A percentile compares a stretch with the other conserved stretches of the same genome.
phyloP scores from a whole-genome alignment of 2,329 filamentous ascomycete genomes.

The Zasmidium angulare region DNA sequence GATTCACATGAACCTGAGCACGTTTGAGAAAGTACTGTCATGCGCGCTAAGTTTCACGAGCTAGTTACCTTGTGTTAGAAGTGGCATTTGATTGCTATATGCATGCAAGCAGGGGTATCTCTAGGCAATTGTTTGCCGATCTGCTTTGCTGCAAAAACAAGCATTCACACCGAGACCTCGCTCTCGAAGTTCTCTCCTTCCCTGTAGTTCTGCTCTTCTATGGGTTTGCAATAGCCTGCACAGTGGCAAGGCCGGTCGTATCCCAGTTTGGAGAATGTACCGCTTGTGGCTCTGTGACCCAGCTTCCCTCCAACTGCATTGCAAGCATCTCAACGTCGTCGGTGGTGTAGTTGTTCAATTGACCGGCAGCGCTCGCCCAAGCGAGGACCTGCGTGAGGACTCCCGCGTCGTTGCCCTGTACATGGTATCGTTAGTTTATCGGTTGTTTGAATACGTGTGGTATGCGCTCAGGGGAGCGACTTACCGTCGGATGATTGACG shows the following conservation, averaged over 20 bases:
- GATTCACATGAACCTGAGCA: too few relatives aligned
- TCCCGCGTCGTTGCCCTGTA: background rate
- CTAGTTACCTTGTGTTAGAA: too few relatives aligned
- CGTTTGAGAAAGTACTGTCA: too few relatives aligned
- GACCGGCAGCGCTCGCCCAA: background rate
- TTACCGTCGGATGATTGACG: background rate
- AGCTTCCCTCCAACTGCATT: background rate
- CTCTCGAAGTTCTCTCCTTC: too few relatives aligned
- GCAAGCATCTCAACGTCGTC: background rate
- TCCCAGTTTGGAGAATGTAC: background rate
- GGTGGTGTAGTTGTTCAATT: background rate
- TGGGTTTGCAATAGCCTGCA: background rate
- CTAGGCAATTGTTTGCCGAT: too few relatives aligned
- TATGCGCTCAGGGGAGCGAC: background rate
- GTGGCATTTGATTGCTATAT: too few relatives aligned
- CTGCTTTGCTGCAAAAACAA: too few relatives aligned
- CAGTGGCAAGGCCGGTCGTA: background rate
- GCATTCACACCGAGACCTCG: too few relatives aligned
- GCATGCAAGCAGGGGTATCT: too few relatives aligned
- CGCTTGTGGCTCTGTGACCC: background rate
- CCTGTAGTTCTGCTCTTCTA: too few relatives aligned
- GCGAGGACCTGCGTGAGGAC: slow-evolving; percentile 1
- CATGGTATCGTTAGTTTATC: background rate
- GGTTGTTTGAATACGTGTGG: background rate
- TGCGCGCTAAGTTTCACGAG: too few relatives aligned